Percentiles rank a stretch among this genome's conserved stretches.
Conservation (phyloP, 345 rosid genomes). For the Dovyalis caffra region DNA sequence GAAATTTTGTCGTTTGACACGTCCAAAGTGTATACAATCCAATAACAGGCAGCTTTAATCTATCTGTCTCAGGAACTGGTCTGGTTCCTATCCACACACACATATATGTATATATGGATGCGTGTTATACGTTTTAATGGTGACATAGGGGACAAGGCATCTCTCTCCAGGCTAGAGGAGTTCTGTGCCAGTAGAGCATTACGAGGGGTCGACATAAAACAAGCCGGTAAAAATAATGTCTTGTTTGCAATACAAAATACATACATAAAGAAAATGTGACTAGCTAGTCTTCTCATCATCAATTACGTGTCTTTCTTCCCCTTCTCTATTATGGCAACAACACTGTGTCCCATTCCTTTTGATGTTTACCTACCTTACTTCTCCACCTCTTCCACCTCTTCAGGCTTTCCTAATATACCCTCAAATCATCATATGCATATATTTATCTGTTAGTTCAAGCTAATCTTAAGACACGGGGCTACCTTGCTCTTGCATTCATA, state of each 20-base stretch:
- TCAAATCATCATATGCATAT: too few species aligned
- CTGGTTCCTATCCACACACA: too few species aligned
- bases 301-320: conserved; percentile 24
- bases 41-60: too few species aligned
- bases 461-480: too few species aligned
- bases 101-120: background rate
- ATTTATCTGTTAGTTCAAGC: too few species aligned
- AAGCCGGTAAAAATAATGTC: conserved; percentile 17
- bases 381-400: background rate
- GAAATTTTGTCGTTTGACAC: too few species aligned
- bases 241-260: conserved; percentile 12
- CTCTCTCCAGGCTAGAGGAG: conserved; percentile 8
- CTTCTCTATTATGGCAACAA: conserved; percentile 11
- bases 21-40: too few species aligned
- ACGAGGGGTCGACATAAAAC: conserved; percentile 20
- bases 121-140: background rate
- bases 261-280: conserved; percentile 23
- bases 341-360: background rate
- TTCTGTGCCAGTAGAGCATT: conserved; percentile 25
- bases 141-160: conserved; percentile 21
- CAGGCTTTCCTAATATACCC: conserved; percentile 4
- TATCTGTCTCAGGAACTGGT: too few species aligned
- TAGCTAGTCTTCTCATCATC: conserved; percentile 10
- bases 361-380: conserved; percentile 19
- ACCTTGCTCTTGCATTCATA: too few species aligned